Evolutionary conservation across 208 protist species (phyloP).

Genomic region (Trypanosoma scelopori): DNA sequence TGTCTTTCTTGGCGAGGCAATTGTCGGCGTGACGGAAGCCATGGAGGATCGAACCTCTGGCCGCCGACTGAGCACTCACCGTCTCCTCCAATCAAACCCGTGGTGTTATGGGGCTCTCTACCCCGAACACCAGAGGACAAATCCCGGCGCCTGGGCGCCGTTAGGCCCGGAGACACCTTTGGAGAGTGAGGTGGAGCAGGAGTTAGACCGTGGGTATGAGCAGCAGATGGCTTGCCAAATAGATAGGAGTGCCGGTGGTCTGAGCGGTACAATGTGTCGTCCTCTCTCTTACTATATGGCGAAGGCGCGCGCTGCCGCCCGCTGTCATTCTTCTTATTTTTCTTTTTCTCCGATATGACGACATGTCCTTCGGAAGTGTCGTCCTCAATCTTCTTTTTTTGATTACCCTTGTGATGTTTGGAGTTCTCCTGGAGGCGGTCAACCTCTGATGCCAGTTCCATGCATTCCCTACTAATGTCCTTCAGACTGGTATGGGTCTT

Average conservation of each 20-base stretch:
- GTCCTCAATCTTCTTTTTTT: too few species aligned
- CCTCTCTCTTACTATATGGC: constrained; percentile 3
- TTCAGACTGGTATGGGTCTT: not conserved
- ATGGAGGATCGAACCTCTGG: constrained; percentile 2
- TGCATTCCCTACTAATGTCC: constrained; percentile 17
- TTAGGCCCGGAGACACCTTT: not conserved
- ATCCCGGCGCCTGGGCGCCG: too few species aligned
- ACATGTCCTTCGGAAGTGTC: too few species aligned
- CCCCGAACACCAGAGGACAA: not conserved
- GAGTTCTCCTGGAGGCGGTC: constrained; percentile 20
- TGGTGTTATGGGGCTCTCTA: not conserved
- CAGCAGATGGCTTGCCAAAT: not conserved
- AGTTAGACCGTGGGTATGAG: not conserved
- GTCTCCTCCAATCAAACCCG: constrained; percentile 1
- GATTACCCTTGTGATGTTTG: not conserved
- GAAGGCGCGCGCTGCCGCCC: not conserved
- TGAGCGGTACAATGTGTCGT: constrained; percentile 27
- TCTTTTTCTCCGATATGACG: not conserved
- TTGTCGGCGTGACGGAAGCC: constrained; percentile 10
- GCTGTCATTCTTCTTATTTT: not conserved
- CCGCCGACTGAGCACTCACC: not conserved
- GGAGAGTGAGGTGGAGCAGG: not conserved
- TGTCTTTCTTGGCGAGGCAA: not conserved
- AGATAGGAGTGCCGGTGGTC: constrained; percentile 20
- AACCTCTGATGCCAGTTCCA: constrained; percentile 15